Evolutionary conservation across 163 green algal genomes (phyloP).

Genomic region (Coccomyxa subellipsoidea): DNA sequence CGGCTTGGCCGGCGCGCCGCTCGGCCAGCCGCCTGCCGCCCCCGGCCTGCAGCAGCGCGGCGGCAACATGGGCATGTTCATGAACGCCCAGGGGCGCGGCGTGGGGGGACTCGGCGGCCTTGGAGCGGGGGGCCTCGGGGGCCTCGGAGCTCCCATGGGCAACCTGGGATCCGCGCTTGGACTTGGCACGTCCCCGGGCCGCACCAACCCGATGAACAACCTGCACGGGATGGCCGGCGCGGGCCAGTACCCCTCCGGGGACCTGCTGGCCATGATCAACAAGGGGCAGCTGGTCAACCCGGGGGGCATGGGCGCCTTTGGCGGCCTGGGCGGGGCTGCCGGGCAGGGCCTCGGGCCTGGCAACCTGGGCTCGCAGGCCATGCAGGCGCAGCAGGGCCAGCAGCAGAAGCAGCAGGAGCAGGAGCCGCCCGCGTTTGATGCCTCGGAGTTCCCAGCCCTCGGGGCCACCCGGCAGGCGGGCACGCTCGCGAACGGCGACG

Average conservation of each 20-base stretch:
- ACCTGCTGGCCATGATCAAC: constrained; percentile 65
- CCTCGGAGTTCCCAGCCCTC: constrained; percentile 64
- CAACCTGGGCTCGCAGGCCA: not conserved
- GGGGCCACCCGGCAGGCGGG: constrained; percentile 4
- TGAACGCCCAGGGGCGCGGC: not conserved
- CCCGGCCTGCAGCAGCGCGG: not conserved
- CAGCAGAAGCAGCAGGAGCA: constrained; percentile 15
- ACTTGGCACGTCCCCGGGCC: constrained; percentile 1
- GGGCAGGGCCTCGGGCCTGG: not conserved
- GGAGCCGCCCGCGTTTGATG: constrained; percentile 49
- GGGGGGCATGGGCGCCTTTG: not conserved
- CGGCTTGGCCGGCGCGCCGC: not conserved
- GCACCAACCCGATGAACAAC: constrained; percentile 9
- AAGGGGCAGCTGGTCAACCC: constrained; percentile 20
- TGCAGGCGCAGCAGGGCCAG: constrained; percentile 19
- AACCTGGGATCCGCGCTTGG: not conserved
- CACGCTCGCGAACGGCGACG: constrained; percentile 10
- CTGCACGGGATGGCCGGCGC: not conserved
- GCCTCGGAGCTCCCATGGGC: not conserved
- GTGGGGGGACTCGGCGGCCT: not conserved
- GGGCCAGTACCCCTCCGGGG: constrained; percentile 33
- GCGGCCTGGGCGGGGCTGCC: not conserved
- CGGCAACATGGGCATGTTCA: not conserved
- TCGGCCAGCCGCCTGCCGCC: not conserved
- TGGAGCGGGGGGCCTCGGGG: not conserved